A percentile compares a stretch with the other conserved stretches of the same genome.
Conservation (phyloP, 1,284 basidiomycete species). For the Cutaneotrichosporon sp. region DNA sequence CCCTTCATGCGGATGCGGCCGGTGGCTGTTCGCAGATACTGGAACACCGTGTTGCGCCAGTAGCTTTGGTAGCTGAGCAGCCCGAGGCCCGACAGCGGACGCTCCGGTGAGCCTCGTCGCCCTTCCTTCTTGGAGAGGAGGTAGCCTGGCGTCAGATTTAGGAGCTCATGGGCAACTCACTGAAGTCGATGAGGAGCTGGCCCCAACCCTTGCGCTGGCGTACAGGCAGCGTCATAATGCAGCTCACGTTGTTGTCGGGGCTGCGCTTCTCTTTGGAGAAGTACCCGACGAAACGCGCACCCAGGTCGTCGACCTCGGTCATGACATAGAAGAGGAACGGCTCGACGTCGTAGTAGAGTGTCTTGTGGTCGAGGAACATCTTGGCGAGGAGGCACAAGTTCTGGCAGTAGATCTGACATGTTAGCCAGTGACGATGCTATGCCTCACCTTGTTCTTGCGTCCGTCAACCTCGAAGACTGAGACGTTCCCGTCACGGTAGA, state of each 20-base stretch:
- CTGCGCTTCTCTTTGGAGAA: slow-evolving; percentile 99
- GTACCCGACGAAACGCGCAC: slow-evolving; percentile 95
- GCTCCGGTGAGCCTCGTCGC: slow-evolving; percentile 83
- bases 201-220: slow-evolving; percentile 94
- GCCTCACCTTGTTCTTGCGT: slow-evolving; percentile 78
- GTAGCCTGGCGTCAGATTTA: slow-evolving; percentile 69
- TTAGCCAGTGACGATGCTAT: not conserved
- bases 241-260: slow-evolving; percentile 94
- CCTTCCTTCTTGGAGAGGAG: slow-evolving; percentile 93
- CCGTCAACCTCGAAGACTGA: slow-evolving; percentile 99
- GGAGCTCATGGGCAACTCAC: slow-evolving; percentile 60
- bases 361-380: slow-evolving; percentile 99
- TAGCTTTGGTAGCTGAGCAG: slow-evolving; percentile 92
- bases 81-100: slow-evolving; percentile 86
- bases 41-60: slow-evolving; percentile 90
- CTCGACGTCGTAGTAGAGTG: slow-evolving; percentile 98
- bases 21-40: slow-evolving; percentile 66
- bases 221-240: slow-evolving; percentile 98
- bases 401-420: slow-evolving; percentile 86
- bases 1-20: slow-evolving; percentile 71
- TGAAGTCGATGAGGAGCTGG: slow-evolving; percentile 92
- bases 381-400: slow-evolving; percentile 98
- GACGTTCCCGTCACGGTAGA: slow-evolving; percentile 84
- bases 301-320: slow-evolving; percentile 84
- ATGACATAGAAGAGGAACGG: slow-evolving; percentile 99